Evolutionary conservation across 805 yeast genomes (phyloP), one percentile per base, ranked within the genome.

Genomic region (Metschnikowia lachancei): DNA sequence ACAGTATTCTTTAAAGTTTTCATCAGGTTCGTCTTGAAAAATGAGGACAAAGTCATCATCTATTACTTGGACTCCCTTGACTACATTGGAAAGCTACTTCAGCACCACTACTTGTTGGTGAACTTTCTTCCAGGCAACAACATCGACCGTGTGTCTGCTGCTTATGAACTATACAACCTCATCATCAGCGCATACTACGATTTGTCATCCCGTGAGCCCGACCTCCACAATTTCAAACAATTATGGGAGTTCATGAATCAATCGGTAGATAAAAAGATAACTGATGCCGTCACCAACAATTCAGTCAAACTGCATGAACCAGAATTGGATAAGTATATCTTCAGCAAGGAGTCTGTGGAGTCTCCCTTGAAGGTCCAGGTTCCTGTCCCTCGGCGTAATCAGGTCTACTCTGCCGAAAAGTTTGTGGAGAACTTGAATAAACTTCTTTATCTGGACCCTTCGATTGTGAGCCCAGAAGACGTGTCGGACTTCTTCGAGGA

Each of bases 11-110:
- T 69, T 61, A 70, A 67, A 37, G 66, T 57, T 0, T 55, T 70
- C 11, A 49, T 70, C 17, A 64, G 62, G 38, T 62, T 60, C 22
- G 53, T 72, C 2, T 54, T 72, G 41, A 64, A 58, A 36, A 72
- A 73, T 54, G 76, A 72, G 39, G 67, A 69, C 22, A 68, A 67
- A 28, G 61, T 70, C 34, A 64, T 73, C 24, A 70, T 70, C 10
- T 63, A 60, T 37, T 71, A 70, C 51, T 45, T 74, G 67, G 81
- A 77, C 53, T 58, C 74, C 29, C 48, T 73, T 7, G 65, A 67
- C 49, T 60, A 68, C 39, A 59, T 70, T 17, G 46, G 70, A 12
- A 58, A 57, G 31, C 51, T 73, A 16, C 56, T 68, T 12, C 41
- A 49, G 34, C 50, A 41, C 30, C 54, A 48, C 39, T 53, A 40